Conservation (phyloP, 805 yeast species). For the Candida boidinii region DNA sequence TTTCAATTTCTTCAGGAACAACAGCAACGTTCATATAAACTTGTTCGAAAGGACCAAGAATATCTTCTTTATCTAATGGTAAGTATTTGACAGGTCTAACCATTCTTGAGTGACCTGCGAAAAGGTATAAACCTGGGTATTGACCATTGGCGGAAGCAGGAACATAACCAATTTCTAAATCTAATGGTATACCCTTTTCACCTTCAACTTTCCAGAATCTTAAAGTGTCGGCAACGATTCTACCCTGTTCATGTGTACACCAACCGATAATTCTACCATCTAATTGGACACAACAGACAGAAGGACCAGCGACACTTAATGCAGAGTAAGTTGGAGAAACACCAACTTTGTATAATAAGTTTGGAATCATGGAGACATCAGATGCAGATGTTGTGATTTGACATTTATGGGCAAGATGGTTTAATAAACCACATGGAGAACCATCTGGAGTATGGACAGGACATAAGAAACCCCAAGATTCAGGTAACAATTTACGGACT, state of each 20-base stretch:
- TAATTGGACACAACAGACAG: constrained; percentile 81
- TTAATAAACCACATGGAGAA: constrained; percentile 95
- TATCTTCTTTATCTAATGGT: constrained; percentile 75
- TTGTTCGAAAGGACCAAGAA: constrained; percentile 96
- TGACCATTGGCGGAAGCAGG: constrained; percentile 96
- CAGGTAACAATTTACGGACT: constrained; percentile 92
- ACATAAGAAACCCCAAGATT: constrained; percentile 98
- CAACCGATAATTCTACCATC: constrained; percentile 93
- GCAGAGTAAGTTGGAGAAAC: constrained; percentile 71
- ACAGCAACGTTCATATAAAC: constrained; percentile 96
- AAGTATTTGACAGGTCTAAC: constrained; percentile 90
- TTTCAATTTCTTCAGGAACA: constrained; percentile 81
- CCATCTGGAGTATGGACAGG: constrained; percentile 99
- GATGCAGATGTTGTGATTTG: constrained; percentile 67
- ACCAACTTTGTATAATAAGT: constrained; percentile 61
- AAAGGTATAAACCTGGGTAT: constrained; percentile 89
- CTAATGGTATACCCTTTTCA: constrained; percentile 65
- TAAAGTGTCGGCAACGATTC: constrained; percentile 77
- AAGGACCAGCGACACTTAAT: constrained; percentile 70
- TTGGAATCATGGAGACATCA: constrained; percentile 68
- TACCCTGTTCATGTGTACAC: constrained; percentile 87
- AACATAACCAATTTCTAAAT: constrained; percentile 88
- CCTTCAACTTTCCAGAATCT: constrained; percentile 92
- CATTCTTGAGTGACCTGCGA: constrained; percentile 93
- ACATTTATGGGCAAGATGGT: constrained; percentile 96